Evolutionary conservation across 2,329 filamentous ascomycete genomes (phyloP).

Genomic region (Macrophomina tecta): DNA sequence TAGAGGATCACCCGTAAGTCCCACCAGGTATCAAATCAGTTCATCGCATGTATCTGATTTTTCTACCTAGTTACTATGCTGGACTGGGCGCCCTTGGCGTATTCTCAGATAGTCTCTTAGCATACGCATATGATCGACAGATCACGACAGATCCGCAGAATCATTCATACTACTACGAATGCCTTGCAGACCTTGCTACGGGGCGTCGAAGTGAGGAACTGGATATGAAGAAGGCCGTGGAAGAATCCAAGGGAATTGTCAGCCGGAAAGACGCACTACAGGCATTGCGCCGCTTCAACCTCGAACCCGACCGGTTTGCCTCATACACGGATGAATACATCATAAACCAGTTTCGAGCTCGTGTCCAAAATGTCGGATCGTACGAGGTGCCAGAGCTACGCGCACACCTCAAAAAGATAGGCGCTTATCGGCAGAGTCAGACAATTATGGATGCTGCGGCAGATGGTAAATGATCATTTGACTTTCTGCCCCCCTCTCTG

Average conservation of each 20-base stretch:
- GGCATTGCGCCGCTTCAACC: slow-evolving; percentile 66
- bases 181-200: slow-evolving; percentile 64
- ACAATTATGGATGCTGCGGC: slow-evolving; percentile 49
- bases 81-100: slow-evolving; percentile 67
- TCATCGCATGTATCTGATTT: not conserved
- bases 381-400: slow-evolving; percentile 62
- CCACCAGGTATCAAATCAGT: not conserved
- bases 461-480: not conserved
- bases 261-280: slow-evolving; percentile 62
- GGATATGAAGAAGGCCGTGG: slow-evolving; percentile 62
- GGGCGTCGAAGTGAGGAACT: slow-evolving; percentile 63
- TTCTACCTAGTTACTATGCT: slow-evolving; percentile 57
- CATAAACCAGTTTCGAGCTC: slow-evolving; percentile 65
- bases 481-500: not conserved
- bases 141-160: slow-evolving; percentile 60
- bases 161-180: slow-evolving; percentile 68
- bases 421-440: slow-evolving; percentile 62
- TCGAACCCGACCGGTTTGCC: slow-evolving; percentile 52
- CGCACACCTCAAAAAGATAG: slow-evolving; percentile 65
- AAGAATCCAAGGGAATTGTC: slow-evolving; percentile 64
- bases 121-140: slow-evolving; percentile 69
- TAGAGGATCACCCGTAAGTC: slow-evolving; percentile 45
- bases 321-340: slow-evolving; percentile 64
- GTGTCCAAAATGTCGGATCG: slow-evolving; percentile 61
- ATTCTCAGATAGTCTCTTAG: slow-evolving; percentile 66